Percentiles rank a stretch among this genome's conserved stretches.
These are phyloP conservation scores for Phytophthora sp. DNA, from an alignment of 352 stramenopile species.

Conservation along the genomic window DNA sequence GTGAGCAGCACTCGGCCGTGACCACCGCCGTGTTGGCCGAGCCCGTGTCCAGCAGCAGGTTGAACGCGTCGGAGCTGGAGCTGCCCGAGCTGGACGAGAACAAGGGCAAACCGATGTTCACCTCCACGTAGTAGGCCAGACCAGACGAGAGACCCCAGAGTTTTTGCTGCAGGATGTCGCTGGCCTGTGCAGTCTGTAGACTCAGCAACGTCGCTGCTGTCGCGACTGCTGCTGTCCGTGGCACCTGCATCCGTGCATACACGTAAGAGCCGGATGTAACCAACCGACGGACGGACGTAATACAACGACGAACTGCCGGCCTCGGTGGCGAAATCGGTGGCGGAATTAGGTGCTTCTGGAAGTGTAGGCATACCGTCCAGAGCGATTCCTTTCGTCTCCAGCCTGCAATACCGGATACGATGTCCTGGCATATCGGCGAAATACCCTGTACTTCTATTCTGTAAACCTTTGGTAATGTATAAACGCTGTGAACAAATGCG, in stretches of 20 bases:
- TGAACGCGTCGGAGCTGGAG: conserved; percentile 57
- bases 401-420: conserved; percentile 12
- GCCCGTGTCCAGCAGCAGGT: conserved; percentile 78
- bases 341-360: too few species aligned
- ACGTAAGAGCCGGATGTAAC: neutral
- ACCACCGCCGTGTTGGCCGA: conserved; percentile 84
- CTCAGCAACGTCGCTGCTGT: conserved; percentile 1
- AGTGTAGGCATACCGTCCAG: neutral
- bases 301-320: too few species aligned
- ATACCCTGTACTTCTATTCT: neutral
- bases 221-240: neutral
- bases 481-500: neutral
- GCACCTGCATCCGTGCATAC: conserved; percentile 10
- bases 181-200: conserved; percentile 5
- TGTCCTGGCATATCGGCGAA: neutral
- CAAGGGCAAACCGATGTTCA: conserved; percentile 53
- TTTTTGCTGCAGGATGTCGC: conserved; percentile 64
- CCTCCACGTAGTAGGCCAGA: conserved; percentile 64
- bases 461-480: conserved; percentile 2
- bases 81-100: conserved; percentile 42
- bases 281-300: neutral
- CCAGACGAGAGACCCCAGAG: conserved; percentile 75
- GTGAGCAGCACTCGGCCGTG: conserved; percentile 75
- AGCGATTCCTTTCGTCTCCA: neutral
- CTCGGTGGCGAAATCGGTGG: too few species aligned